A percentile compares a stretch with the other conserved stretches of the same genome.
Evolutionary conservation across 2,329 filamentous ascomycete species (phyloP).

Genomic region (Corinectria fuckeliana): DNA sequence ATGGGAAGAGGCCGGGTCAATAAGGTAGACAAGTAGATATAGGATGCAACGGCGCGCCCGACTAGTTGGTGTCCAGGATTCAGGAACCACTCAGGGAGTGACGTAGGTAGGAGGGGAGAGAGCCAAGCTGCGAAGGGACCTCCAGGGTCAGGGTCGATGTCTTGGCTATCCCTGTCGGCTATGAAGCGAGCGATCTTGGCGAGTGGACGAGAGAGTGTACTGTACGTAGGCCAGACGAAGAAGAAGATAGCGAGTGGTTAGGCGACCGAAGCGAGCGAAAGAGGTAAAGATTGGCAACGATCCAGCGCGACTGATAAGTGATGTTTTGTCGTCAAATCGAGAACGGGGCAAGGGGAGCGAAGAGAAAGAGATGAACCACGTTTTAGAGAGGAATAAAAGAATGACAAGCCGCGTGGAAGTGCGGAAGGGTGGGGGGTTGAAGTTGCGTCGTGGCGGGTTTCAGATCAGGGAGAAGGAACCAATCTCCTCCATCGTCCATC

Average conservation of each 20-base stretch:
- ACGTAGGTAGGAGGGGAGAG: background rate
- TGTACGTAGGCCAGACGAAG: conserved; percentile 1
- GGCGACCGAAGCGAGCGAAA: background rate
- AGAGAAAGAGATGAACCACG: background rate
- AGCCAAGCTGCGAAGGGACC: background rate
- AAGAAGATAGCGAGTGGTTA: background rate
- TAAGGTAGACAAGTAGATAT: background rate
- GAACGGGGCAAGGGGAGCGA: background rate
- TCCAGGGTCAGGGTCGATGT: conserved; percentile 4
- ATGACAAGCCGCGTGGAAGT: background rate
- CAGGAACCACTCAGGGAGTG: background rate
- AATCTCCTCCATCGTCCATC: background rate
- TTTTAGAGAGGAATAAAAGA: background rate
- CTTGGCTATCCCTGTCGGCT: conserved; percentile 16
- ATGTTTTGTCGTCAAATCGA: background rate
- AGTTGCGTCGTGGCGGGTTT: background rate
- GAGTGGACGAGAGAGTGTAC: background rate
- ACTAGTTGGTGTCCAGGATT: background rate
- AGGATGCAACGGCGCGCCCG: background rate
- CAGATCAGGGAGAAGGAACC: background rate
- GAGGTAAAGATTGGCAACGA: conserved; percentile 1
- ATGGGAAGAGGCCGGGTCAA: background rate
- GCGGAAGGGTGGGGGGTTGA: background rate
- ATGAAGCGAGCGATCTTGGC: background rate
- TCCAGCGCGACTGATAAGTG: background rate